phyloP scores from a whole-genome alignment of 345 rosid genomes.

The Erysimum cheiranthoides region DNA sequence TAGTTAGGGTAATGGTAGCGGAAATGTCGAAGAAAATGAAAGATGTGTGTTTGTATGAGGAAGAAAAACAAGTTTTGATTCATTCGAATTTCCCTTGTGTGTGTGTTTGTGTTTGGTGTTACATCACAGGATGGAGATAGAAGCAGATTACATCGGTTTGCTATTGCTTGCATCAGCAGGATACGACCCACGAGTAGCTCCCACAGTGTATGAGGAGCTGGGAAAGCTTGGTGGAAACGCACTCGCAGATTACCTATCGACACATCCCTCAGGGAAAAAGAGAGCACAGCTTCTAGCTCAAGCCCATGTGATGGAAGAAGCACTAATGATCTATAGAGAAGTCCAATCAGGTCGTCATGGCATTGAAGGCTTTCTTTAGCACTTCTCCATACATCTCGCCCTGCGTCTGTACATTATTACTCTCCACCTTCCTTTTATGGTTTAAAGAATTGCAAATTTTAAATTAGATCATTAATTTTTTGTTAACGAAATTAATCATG shows the following conservation, averaged over 20 bases:
- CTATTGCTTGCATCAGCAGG: conserved; percentile 87
- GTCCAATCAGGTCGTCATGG: conserved; percentile 67
- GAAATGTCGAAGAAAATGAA: conserved; percentile 13
- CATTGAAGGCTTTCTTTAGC: conserved; percentile 80
- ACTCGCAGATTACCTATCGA: conserved; percentile 72
- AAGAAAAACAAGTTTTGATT: conserved; percentile 24
- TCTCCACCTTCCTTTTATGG: neutral
- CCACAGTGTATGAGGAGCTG: conserved; percentile 78
- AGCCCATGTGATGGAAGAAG: conserved; percentile 95
- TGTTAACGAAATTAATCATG: neutral
- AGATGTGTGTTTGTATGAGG: neutral
- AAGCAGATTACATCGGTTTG: conserved; percentile 90
- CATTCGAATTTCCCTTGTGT: neutral
- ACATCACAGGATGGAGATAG: conserved; percentile 86
- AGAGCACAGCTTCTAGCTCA: conserved; percentile 74
- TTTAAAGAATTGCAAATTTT: neutral
- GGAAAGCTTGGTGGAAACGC: conserved; percentile 66
- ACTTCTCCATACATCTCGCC: neutral
- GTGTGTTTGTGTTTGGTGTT: conserved; percentile 30
- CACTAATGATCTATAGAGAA: conserved; percentile 72
- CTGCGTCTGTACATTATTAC: conserved; percentile 8
- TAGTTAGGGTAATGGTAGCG: conserved; percentile 6
- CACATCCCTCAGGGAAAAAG: conserved; percentile 95
- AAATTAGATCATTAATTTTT: neutral
- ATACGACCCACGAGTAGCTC: conserved; percentile 87